Percentiles rank a stretch among this genome's conserved stretches.
phyloP scores from a whole-genome alignment of 345 rosid species.

The Reutealis trisperma region DNA sequence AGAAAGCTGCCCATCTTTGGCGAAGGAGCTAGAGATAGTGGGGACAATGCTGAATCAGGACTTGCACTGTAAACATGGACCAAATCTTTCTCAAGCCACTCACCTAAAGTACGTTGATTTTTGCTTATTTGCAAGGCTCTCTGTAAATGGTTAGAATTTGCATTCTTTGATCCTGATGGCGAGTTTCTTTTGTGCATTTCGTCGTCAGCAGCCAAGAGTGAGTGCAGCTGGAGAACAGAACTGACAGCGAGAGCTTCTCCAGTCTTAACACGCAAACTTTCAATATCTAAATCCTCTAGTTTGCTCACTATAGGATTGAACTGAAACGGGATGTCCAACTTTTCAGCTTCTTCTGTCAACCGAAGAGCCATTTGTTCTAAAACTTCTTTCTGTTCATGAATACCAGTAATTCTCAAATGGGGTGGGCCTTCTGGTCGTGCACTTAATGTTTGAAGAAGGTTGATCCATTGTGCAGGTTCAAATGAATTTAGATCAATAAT shows the following conservation, averaged over 20 bases:
- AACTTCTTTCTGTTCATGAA: constrained; percentile 64
- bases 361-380: constrained; percentile 61
- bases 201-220: constrained; percentile 57
- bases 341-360: constrained; percentile 68
- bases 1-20: constrained; percentile 54
- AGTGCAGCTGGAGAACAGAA: constrained; percentile 68
- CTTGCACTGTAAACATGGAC: constrained; percentile 36
- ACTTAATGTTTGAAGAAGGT: constrained; percentile 57
- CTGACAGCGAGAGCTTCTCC: constrained; percentile 78
- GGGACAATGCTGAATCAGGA: constrained; percentile 54
- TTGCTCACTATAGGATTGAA: constrained; percentile 61
- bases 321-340: constrained; percentile 69
- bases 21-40: constrained; percentile 41
- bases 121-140: constrained; percentile 37
- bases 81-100: constrained; percentile 68
- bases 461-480: constrained; percentile 78
- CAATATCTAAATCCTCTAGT: constrained; percentile 57
- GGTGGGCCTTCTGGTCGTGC: constrained; percentile 72
- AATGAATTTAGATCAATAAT: constrained; percentile 62
- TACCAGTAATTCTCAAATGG: constrained; percentile 69
- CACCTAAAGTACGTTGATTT: constrained; percentile 54
- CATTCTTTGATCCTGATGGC: constrained; percentile 37
- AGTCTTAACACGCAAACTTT: constrained; percentile 58
- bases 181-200: constrained; percentile 43
- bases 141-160: constrained; percentile 31